Percentiles rank a stretch among this genome's conserved stretches.
Evolutionary conservation across 108 stramenopile genomes (phyloP).

Genomic region (Cyclostephanos tholiformis): DNA sequence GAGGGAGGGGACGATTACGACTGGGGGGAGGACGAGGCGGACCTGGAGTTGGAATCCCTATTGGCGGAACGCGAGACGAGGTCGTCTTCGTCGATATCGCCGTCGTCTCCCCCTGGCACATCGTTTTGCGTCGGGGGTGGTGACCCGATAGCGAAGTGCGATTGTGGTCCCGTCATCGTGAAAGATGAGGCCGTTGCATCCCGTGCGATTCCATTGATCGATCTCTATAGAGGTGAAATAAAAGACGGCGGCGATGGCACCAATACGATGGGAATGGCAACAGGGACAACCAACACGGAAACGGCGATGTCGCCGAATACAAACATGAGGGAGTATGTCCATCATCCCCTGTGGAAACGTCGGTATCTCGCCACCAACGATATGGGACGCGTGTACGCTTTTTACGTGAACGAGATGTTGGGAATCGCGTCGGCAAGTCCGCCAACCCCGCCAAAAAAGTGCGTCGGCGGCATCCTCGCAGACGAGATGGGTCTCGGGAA

Average conservation of each 20-base stretch:
- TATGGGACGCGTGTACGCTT: constrained; percentile 50
- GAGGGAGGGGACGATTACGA: constrained; percentile 38
- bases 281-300: too few relatives aligned
- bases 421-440: constrained; percentile 57
- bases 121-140: too few relatives aligned
- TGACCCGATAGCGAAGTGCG: constrained; percentile 48
- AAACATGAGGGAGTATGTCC: constrained; percentile 9
- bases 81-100: constrained; percentile 2
- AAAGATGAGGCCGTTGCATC: constrained; percentile 30
- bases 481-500: constrained; percentile 84
- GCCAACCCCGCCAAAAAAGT: constrained; percentile 71
- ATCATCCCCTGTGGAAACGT: constrained; percentile 80
- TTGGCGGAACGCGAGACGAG: constrained; percentile 33
- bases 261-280: not conserved
- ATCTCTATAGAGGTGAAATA: constrained; percentile 20
- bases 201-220: constrained; percentile 28
- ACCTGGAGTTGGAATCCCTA: constrained; percentile 19
- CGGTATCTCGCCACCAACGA: constrained; percentile 57
- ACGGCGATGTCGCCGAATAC: too few relatives aligned
- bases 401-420: constrained; percentile 81
- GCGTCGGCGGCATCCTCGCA: constrained; percentile 78
- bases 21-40: constrained; percentile 8
- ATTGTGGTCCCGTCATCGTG: constrained; percentile 79
- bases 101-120: not conserved
- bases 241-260: not conserved